Percentiles rank a stretch among this genome's conserved stretches.
phyloP scores from a whole-genome alignment of 2,329 filamentous ascomycete species.

The Pochonia chlamydosporia region DNA sequence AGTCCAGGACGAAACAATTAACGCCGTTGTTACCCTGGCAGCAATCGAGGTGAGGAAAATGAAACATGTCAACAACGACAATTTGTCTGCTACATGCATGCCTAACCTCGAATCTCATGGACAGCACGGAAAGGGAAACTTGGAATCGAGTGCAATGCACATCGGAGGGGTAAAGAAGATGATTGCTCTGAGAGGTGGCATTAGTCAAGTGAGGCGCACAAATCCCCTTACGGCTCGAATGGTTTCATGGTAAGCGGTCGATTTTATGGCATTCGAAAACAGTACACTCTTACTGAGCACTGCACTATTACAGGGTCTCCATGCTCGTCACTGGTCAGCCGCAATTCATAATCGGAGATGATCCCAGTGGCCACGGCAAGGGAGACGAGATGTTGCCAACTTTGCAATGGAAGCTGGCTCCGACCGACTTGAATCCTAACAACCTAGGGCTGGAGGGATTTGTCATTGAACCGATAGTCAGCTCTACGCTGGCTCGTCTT shows the following conservation, averaged over 20 bases:
- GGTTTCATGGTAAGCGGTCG: constrained; percentile 41
- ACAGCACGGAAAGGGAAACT: constrained; percentile 49
- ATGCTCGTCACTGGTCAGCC: constrained; percentile 47
- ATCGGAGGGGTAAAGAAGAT: constrained; percentile 43
- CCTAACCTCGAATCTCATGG: no score
- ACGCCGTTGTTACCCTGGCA: constrained; percentile 51
- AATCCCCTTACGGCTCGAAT: constrained; percentile 50
- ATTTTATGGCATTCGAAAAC: background rate
- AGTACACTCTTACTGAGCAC: no score
- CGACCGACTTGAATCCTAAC: constrained; percentile 1
- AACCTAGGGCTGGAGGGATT: constrained; percentile 11
- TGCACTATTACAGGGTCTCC: constrained; percentile 41
- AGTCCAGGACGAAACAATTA: constrained; percentile 48
- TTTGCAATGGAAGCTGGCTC: constrained; percentile 39
- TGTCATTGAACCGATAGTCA: constrained; percentile 27
- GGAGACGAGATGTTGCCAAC: constrained; percentile 45
- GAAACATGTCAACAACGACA: no score
- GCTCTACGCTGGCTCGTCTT: constrained; percentile 36
- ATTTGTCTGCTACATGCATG: no score
- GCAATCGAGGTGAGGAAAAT: constrained; percentile 46
- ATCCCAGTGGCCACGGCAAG: constrained; percentile 26
- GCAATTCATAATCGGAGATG: constrained; percentile 47
- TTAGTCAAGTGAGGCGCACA: constrained; percentile 38
- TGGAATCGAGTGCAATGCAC: constrained; percentile 37
- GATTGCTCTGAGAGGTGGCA: constrained; percentile 44